A percentile compares a stretch with the other conserved stretches of the same genome.
Conservation (phyloP, 352 stramenopile genomes). For the Globisporangium apiculatum region DNA sequence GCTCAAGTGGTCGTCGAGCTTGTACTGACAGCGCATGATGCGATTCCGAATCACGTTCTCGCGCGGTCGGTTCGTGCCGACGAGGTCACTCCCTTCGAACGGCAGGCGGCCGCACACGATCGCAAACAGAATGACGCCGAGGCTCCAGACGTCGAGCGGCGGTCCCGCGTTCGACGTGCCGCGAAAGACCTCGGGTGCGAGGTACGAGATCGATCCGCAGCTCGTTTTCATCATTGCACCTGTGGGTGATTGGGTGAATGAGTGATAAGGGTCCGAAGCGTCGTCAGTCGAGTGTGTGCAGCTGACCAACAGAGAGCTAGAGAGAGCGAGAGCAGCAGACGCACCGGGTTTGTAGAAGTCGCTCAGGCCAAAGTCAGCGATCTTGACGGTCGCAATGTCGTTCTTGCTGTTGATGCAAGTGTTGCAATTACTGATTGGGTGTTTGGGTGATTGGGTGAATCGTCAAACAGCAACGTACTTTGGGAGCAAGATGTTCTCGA, state of each 20-base stretch:
- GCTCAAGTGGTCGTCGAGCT: conserved; percentile 67
- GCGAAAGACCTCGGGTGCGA: conserved; percentile 82
- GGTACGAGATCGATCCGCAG: conserved; percentile 82
- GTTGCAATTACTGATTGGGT: not conserved
- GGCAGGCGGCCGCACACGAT: conserved; percentile 76
- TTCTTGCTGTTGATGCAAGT: conserved; percentile 39
- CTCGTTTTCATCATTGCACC: conserved; percentile 84
- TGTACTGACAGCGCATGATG: conserved; percentile 84
- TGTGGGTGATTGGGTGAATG: not conserved
- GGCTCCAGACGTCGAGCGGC: conserved; percentile 88
- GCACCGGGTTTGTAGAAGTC: conserved; percentile 82
- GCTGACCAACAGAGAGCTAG: not conserved
- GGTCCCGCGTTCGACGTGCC: conserved; percentile 77
- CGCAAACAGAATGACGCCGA: conserved; percentile 85
- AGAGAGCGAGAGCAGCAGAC: not conserved
- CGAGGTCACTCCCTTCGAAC: conserved; percentile 77
- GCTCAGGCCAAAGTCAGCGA: conserved; percentile 84
- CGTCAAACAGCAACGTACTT: conserved; percentile 26
- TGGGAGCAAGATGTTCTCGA: conserved; percentile 84
- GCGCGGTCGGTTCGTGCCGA: conserved; percentile 60
- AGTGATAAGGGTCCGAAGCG: not conserved
- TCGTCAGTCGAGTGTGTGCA: not conserved
- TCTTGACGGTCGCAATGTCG: conserved; percentile 77
- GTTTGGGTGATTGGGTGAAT: not conserved
- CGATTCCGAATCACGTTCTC: conserved; percentile 82